Percentiles rank a stretch among this genome's conserved stretches.
Conservation (phyloP, 1,139 yeast genomes). For the Zygoascus hellenicus region DNA sequence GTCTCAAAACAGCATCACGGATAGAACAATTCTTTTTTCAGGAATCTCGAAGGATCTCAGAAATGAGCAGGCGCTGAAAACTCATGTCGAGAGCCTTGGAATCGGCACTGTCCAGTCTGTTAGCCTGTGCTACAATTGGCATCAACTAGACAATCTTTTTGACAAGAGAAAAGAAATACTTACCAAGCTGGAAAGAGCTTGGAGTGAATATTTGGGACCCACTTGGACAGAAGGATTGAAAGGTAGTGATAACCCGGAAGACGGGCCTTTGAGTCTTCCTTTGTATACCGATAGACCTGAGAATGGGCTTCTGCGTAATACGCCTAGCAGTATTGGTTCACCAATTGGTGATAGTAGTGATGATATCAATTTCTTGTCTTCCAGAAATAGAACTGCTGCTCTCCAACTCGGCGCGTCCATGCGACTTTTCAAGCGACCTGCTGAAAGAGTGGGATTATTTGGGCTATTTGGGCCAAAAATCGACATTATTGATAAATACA, state of each 20-base stretch:
- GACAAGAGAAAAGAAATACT: conserved; percentile 51
- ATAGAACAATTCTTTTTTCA: conserved; percentile 79
- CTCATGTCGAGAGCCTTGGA: conserved; percentile 69
- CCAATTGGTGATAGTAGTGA: not conserved
- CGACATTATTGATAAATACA: conserved; percentile 60
- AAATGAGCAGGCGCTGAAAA: conserved; percentile 58
- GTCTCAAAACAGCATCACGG: conserved; percentile 83
- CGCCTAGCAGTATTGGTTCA: not conserved
- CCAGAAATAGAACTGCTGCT: conserved; percentile 9
- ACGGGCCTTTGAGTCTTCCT: not conserved
- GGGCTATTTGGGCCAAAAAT: conserved; percentile 54
- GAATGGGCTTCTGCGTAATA: not conserved
- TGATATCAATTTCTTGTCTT: conserved; percentile 3
- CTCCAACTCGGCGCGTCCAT: conserved; percentile 12
- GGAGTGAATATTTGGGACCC: conserved; percentile 66
- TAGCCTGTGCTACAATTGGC: conserved; percentile 84
- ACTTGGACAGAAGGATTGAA: conserved; percentile 25
- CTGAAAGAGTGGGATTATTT: conserved; percentile 39
- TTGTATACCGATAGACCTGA: not conserved
- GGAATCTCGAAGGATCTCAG: conserved; percentile 87
- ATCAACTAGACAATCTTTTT: conserved; percentile 58
- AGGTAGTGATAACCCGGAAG: conserved; percentile 8
- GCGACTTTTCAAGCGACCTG: conserved; percentile 35
- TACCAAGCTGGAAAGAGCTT: conserved; percentile 57
- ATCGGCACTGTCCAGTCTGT: conserved; percentile 76